Base-by-base conservation (phyloP, 2,329 filamentous ascomycete species). In the Endocalyx cinctus region DNA sequence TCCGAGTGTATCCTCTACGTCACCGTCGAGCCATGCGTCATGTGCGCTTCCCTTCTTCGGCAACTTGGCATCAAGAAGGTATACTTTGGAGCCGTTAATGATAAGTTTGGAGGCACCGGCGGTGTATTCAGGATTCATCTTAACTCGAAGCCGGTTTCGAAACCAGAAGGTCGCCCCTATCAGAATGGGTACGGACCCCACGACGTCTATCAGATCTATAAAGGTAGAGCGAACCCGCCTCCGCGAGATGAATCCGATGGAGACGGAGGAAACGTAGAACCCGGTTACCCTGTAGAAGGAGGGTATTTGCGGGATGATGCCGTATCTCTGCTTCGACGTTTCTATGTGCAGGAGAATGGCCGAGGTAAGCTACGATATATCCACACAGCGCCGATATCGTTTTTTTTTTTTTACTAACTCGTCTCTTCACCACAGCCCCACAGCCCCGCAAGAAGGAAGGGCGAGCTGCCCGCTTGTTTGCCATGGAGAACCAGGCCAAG, bases 271-370 rank as follows among this genome's bases (percentile, higher is more conserved):
- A 83, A 82, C 43, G 75, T 94, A 28, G 88, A 95, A 57, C 70
- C 69, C 8, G 79, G 86, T 5, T 96, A 86, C 57, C 80, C 84
- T 28, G 87, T 87, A 36, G 82, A 88, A 55, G 87, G 89, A 25
- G 90, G 89, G 1, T 82, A 94, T 68, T 87, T 87, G 51, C 78
- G 87, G 29, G 86, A 95, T 52, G 90, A 97, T 55, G 90, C 92
- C 5, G 94, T 98, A 39, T 89, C 90, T 60, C 64, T 98, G 46
- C 70, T 98, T 46, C 76, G 94, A 43, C 81, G 90, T 38, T 98
- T 98, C 62, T 98, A 98, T 59, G 86, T 98, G 19, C 92, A 98
- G 62, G 89, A 98, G 62, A 98, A 98, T 61, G 87, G 86, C 44
- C 85, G 92, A 70, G 87, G 85, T 86, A 65, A 50, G 68, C 52